phyloP scores from a whole-genome alignment of 208 protist species.

The Crithidia thermophila region DNA sequence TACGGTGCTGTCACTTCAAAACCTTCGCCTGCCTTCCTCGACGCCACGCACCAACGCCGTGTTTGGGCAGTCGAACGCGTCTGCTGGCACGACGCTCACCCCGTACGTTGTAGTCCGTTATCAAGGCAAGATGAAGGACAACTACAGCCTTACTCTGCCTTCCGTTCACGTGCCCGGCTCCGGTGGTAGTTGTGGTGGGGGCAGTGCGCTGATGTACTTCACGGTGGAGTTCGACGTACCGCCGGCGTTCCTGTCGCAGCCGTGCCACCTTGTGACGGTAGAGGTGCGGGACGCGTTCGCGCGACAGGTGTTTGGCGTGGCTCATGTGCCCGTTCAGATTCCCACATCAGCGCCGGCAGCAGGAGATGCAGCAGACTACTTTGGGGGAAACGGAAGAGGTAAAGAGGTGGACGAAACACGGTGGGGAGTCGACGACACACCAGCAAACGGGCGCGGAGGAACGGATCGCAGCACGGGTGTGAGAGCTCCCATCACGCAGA shows the following conservation, averaged over 20 bases:
- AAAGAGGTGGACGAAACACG: too few relatives aligned
- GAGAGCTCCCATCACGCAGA: too few relatives aligned
- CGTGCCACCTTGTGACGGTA: not conserved
- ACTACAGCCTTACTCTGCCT: slow-evolving; percentile 6
- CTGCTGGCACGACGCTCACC: not conserved
- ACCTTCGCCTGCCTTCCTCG: not conserved
- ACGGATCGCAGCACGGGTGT: too few relatives aligned
- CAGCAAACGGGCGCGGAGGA: too few relatives aligned
- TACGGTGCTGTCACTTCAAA: not conserved
- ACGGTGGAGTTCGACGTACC: slow-evolving; percentile 4
- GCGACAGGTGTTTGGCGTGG: slow-evolving; percentile 5
- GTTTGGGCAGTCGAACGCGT: not conserved
- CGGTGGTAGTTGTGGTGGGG: not conserved
- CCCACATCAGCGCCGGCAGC: too few relatives aligned
- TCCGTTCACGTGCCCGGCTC: not conserved
- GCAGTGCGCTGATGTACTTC: not conserved
- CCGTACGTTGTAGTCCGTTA: slow-evolving; percentile 8
- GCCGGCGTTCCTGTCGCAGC: not conserved
- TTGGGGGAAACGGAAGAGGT: too few relatives aligned
- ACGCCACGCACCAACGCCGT: too few relatives aligned
- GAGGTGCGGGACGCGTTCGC: slow-evolving; percentile 13
- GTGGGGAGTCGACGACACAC: too few relatives aligned
- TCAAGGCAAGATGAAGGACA: not conserved
- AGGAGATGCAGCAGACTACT: too few relatives aligned
- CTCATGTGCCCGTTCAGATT: not conserved